phyloP scores from a whole-genome alignment of 1,139 yeast species.

The Pichia sp. region DNA sequence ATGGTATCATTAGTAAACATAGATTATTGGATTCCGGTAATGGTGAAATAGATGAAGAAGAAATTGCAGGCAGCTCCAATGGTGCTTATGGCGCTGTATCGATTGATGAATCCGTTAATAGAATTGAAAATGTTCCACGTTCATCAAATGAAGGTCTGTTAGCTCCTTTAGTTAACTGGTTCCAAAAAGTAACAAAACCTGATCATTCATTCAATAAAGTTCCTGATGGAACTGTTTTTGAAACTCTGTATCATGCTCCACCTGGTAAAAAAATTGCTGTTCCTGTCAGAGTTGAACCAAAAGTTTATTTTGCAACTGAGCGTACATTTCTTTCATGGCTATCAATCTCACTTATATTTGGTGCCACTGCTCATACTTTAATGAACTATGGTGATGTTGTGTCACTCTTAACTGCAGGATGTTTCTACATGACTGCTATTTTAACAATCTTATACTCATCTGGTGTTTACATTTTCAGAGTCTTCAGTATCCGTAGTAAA shows the following conservation, averaged over 20 bases:
- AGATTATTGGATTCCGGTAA: conserved; percentile 27
- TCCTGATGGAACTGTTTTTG: conserved; percentile 77
- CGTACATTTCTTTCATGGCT: conserved; percentile 76
- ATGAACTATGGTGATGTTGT: conserved; percentile 62
- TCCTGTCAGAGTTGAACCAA: conserved; percentile 78
- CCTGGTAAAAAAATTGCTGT: conserved; percentile 69
- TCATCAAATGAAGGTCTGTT: conserved; percentile 11
- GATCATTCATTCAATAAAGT: conserved; percentile 58
- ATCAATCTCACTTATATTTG: conserved; percentile 63
- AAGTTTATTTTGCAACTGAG: conserved; percentile 79
- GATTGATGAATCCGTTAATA: conserved; percentile 25
- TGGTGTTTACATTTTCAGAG: conserved; percentile 73
- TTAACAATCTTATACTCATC: conserved; percentile 70
- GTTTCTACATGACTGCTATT: conserved; percentile 80
- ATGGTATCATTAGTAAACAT: conserved; percentile 43
- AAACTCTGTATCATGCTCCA: conserved; percentile 58
- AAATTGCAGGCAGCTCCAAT: conserved; percentile 33
- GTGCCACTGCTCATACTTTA: conserved; percentile 66
- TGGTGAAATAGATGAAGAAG: conserved; percentile 44
- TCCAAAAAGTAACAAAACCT: conserved; percentile 19
- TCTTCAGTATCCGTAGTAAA: conserved; percentile 72
- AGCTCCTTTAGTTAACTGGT: conserved; percentile 15
- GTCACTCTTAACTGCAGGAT: conserved; percentile 77
- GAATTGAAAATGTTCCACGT: conserved; percentile 21
- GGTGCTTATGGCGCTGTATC: conserved; percentile 34